Conservation (phyloP, 176 grass and related monocot species). For the Carex pumila region DNA sequence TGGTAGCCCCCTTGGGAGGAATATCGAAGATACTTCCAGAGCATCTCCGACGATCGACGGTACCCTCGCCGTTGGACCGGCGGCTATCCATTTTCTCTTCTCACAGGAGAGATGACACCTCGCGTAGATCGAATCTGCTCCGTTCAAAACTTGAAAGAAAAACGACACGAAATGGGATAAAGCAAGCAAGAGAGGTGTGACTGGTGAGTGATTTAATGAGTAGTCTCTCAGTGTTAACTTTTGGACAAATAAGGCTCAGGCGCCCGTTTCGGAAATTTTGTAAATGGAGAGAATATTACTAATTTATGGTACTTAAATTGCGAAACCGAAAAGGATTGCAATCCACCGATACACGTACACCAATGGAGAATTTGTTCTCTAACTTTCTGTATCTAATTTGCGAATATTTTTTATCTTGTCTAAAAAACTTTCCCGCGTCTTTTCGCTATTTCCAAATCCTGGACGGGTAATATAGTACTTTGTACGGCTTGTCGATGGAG, state of each 20-base stretch:
- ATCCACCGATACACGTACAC: too few relatives aligned
- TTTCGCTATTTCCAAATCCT: not conserved
- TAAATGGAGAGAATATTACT: too few relatives aligned
- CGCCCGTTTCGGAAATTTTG: too few relatives aligned
- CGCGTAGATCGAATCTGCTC: not conserved
- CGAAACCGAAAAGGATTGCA: not conserved
- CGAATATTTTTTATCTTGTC: not conserved
- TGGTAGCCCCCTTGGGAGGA: conserved; percentile 42
- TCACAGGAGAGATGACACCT: conserved; percentile 36
- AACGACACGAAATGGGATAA: not conserved
- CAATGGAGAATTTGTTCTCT: too few relatives aligned
- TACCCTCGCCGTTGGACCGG: not conserved
- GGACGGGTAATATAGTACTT: too few relatives aligned
- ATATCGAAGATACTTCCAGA: conserved; percentile 42
- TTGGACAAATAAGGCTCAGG: not conserved
- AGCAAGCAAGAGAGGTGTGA: not conserved
- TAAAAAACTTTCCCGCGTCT: not conserved
- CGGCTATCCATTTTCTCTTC: conserved; percentile 27
- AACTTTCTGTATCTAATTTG: not conserved
- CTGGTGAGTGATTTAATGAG: not conserved
- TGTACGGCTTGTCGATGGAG: too few relatives aligned
- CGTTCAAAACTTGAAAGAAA: not conserved
- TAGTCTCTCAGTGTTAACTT: not conserved
- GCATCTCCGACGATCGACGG: not conserved
- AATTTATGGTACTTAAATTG: not conserved